These are phyloP conservation scores for Phoenix roebelenii DNA, from an alignment of 176 grass and related monocot species.

Conservation along the genomic window DNA sequence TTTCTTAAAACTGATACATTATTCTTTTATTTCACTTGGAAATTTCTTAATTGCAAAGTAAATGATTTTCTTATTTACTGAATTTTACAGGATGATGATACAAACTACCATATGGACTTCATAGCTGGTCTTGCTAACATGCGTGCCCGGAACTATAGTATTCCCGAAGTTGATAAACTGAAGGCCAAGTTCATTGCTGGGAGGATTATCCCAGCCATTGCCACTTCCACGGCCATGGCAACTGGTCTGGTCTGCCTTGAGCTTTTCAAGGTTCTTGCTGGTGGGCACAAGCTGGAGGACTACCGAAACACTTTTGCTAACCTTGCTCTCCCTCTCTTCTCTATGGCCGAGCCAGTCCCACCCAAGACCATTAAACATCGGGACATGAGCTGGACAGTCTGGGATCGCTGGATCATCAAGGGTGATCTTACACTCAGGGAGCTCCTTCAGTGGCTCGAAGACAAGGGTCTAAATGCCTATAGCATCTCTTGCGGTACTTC, in stretches of 20 bases:
- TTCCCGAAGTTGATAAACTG: slow-evolving; percentile 80
- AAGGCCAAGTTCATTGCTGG: slow-evolving; percentile 94
- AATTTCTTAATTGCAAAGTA: no score
- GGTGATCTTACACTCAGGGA: slow-evolving; percentile 61
- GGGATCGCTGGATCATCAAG: slow-evolving; percentile 74
- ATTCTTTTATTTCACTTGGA: no score
- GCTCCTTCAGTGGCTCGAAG: slow-evolving; percentile 67
- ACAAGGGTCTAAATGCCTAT: slow-evolving; percentile 63
- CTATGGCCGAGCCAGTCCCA: slow-evolving; percentile 73
- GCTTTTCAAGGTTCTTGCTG: slow-evolving; percentile 67
- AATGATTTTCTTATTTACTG: background rate
- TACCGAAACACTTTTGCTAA: slow-evolving; percentile 86
- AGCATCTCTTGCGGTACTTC: slow-evolving; percentile 80
- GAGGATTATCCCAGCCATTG: slow-evolving; percentile 86
- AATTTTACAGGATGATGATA: slow-evolving; percentile 73
- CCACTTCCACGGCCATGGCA: slow-evolving; percentile 70
- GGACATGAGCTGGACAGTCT: slow-evolving; percentile 70
- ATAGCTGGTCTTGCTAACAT: slow-evolving; percentile 91
- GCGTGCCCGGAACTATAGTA: slow-evolving; percentile 81
- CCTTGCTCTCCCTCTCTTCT: slow-evolving; percentile 80
- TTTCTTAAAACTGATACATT: no score
- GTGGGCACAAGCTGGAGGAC: slow-evolving; percentile 56
- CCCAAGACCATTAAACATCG: slow-evolving; percentile 60
- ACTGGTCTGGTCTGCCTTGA: slow-evolving; percentile 83
- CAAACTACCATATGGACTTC: slow-evolving; percentile 90